Evolutionary conservation across 2,329 filamentous ascomycete species (phyloP).

Genomic region (Capronia epimyces): DNA sequence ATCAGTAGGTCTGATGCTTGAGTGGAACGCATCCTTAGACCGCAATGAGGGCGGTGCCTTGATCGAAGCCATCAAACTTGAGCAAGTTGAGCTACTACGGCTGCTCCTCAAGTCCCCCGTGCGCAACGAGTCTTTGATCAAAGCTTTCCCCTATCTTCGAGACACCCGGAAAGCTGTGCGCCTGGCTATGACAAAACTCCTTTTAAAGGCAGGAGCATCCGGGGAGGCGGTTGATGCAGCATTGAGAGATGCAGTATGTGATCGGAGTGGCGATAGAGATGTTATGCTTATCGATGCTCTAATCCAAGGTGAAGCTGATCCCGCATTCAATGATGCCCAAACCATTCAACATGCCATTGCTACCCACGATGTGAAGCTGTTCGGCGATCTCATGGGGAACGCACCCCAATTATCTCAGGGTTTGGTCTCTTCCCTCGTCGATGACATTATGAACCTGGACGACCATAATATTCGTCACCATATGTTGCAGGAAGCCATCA

Average conservation of each 20-base stretch:
- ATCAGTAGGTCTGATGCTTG: background rate
- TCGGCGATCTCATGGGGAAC: background rate
- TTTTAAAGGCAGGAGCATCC: constrained; percentile 1
- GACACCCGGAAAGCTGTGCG: background rate
- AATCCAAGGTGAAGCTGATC: constrained; percentile 6
- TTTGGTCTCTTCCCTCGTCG: background rate
- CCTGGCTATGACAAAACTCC: background rate
- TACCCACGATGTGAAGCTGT: background rate
- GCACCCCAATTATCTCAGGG: background rate
- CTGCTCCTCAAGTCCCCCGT: background rate
- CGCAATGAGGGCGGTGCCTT: constrained; percentile 2
- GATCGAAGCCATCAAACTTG: constrained; percentile 5
- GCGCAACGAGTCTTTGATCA: background rate
- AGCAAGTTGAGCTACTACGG: background rate
- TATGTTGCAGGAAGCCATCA: constrained; percentile 7
- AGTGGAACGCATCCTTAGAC: constrained; percentile 1
- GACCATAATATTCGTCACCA: background rate
- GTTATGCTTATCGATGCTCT: constrained; percentile 3
- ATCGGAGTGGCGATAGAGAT: background rate
- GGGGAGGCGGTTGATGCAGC: constrained; percentile 7
- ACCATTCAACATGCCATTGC: constrained; percentile 1
- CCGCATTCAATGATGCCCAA: constrained; percentile 3
- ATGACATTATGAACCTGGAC: constrained; percentile 1
- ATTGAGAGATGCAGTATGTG: constrained; percentile 6
- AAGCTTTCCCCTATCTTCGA: constrained; percentile 3